Conservation (phyloP, 2,329 filamentous ascomycete species). For the Dryadomyces sulphureus region DNA sequence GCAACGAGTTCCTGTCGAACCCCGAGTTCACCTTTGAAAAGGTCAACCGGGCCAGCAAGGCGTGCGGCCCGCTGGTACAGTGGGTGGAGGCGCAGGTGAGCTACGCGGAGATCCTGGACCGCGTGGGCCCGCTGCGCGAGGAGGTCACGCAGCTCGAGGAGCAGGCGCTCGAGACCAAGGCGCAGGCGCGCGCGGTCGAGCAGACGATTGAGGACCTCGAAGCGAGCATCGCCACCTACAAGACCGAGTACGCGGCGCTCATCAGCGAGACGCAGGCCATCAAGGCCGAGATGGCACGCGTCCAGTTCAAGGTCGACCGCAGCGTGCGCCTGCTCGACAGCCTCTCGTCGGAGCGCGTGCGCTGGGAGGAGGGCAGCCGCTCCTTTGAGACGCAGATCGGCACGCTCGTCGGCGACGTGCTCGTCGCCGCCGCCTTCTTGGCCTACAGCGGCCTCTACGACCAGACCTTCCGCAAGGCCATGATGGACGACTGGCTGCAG, state of each 20-base stretch:
- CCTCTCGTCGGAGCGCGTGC: constrained; percentile 77
- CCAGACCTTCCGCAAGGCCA: constrained; percentile 92
- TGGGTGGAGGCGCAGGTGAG: constrained; percentile 96
- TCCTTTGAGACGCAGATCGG: constrained; percentile 97
- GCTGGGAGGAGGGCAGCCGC: constrained; percentile 95
- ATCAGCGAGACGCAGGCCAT: constrained; percentile 97
- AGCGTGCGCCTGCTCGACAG: constrained; percentile 90
- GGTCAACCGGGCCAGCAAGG: constrained; percentile 91
- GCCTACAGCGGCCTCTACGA: constrained; percentile 96
- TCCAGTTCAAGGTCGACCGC: constrained; percentile 95
- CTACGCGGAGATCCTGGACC: constrained; percentile 93
- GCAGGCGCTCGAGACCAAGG: constrained; percentile 80
- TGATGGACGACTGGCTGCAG: constrained; percentile 95
- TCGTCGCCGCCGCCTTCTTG: constrained; percentile 92
- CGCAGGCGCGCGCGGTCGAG: constrained; percentile 81
- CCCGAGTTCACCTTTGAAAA: constrained; percentile 93
- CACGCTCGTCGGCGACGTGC: constrained; percentile 87
- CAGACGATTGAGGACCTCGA: constrained; percentile 75
- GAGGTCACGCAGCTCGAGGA: constrained; percentile 82
- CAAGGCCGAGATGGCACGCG: constrained; percentile 89
- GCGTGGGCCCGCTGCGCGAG: constrained; percentile 79
- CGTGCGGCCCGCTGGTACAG: constrained; percentile 89
- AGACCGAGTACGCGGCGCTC: constrained; percentile 85
- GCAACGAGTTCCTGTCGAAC: constrained; percentile 79
- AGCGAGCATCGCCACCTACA: constrained; percentile 84